These are phyloP conservation scores for Psidium guajava DNA, from an alignment of 345 rosid genomes.

Conservation along the genomic window DNA sequence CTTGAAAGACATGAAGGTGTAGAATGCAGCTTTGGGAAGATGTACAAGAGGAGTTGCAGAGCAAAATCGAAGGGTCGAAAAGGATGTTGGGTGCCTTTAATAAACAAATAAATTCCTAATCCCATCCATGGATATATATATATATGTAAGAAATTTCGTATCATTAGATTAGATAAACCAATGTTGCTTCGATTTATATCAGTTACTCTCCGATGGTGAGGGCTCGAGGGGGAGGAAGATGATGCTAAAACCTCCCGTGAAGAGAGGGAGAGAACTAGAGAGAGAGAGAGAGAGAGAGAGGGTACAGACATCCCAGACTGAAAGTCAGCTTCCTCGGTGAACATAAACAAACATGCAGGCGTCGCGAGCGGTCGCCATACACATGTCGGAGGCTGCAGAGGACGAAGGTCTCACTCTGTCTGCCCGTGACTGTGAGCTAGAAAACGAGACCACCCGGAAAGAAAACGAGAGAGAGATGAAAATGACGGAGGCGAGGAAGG, in stretches of 20 bases:
- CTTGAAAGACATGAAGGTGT: too few species aligned
- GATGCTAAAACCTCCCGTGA: neutral
- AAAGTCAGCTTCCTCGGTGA: neutral
- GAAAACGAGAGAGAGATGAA: accelerated
- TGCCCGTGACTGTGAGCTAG: neutral
- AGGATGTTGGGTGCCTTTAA: too few species aligned
- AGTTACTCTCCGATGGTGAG: neutral
- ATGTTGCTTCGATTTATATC: too few species aligned
- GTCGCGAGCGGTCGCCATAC: neutral
- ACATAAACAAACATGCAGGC: neutral
- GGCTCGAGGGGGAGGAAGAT: neutral
- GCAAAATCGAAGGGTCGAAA: too few species aligned
- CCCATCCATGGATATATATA: too few species aligned
- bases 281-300: neutral
- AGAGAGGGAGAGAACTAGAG: neutral
- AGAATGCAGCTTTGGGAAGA: too few species aligned
- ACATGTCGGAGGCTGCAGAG: neutral
- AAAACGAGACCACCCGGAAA: neutral
- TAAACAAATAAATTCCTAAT: too few species aligned
- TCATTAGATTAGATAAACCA: too few species aligned
- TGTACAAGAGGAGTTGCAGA: too few species aligned
- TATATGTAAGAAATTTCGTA: too few species aligned
- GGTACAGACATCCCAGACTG: neutral
- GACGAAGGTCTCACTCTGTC: neutral
- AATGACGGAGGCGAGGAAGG: neutral